Conservation (phyloP, 257 asterid species). For the Fraxinus excelsior region DNA sequence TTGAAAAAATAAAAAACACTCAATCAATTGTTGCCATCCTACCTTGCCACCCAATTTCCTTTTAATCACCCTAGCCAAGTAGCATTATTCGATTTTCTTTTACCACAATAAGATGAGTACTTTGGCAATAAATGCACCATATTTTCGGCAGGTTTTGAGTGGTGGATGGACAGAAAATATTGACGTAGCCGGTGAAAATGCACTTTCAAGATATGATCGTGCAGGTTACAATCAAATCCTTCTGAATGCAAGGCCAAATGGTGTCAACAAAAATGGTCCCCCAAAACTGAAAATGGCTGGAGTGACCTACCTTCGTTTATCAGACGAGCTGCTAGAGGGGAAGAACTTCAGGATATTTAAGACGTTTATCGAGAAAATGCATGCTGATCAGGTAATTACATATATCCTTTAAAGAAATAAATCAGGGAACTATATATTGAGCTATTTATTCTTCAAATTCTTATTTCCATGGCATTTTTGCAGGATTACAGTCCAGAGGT, state of each 20-base stretch:
- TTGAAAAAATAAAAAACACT: too few relatives aligned
- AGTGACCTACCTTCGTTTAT: slow-evolving; percentile 63
- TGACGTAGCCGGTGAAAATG: slow-evolving; percentile 82
- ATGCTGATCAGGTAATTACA: slow-evolving; percentile 58
- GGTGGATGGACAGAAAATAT: slow-evolving; percentile 68
- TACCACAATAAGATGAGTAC: neutral
- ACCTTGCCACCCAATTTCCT: too few relatives aligned
- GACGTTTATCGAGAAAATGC: slow-evolving; percentile 71
- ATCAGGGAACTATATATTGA: neutral
- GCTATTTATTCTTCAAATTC: neutral
- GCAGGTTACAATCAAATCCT: slow-evolving; percentile 70
- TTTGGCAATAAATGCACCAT: neutral
- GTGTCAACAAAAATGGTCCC: slow-evolving; percentile 46
- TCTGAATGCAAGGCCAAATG: slow-evolving; percentile 70
- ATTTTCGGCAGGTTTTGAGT: slow-evolving; percentile 54
- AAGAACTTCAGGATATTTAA: slow-evolving; percentile 52
- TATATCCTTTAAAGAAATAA: neutral
- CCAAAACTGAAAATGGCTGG: slow-evolving; percentile 57
- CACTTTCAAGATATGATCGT: slow-evolving; percentile 66
- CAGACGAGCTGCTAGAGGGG: slow-evolving; percentile 41
- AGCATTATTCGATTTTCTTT: too few relatives aligned
- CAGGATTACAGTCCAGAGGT: slow-evolving; percentile 53
- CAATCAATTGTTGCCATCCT: too few relatives aligned
- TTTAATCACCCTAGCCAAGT: too few relatives aligned
- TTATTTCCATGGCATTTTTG: neutral